A percentile compares a stretch with the other conserved stretches of the same genome.
phyloP scores from a whole-genome alignment of 2,329 filamentous ascomycete species.

The Aureobasidium sp. region DNA sequence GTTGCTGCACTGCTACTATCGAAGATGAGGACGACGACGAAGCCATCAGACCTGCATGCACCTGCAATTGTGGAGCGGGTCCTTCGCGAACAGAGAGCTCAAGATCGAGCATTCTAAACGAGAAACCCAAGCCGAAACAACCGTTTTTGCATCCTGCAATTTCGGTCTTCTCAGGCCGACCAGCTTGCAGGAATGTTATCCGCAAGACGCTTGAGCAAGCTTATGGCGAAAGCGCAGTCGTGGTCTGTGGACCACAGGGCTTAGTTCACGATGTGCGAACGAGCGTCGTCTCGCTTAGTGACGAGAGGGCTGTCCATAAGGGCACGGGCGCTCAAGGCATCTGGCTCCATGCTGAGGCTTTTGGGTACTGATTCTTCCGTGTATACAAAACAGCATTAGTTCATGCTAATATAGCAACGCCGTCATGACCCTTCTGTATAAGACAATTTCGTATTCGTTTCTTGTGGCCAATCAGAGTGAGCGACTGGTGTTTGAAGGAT shows the following conservation, averaged over 20 bases:
- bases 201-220: conserved; percentile 49
- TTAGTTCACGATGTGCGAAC: conserved; percentile 48
- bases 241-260: conserved; percentile 52
- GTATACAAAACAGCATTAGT: not conserved
- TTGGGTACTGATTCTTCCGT: conserved; percentile 31
- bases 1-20: conserved; percentile 43
- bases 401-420: not conserved
- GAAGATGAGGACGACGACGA: conserved; percentile 33
- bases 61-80: conserved; percentile 30
- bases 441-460: not conserved
- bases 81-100: conserved; percentile 19
- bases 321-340: conserved; percentile 58
- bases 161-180: conserved; percentile 42
- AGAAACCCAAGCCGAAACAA: conserved; percentile 12
- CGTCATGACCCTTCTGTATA: not conserved
- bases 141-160: conserved; percentile 26
- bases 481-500: not conserved
- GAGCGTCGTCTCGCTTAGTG: conserved; percentile 48
- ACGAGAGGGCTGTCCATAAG: conserved; percentile 60
- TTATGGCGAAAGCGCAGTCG: conserved; percentile 52
- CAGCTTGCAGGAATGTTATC: conserved; percentile 43
- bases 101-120: conserved; percentile 9
- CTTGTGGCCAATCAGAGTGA: not conserved
- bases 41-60: conserved; percentile 21
- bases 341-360: conserved; percentile 51